Conservation (phyloP, 495 filamentous ascomycete genomes). For the Penicillium malachiteum region DNA sequence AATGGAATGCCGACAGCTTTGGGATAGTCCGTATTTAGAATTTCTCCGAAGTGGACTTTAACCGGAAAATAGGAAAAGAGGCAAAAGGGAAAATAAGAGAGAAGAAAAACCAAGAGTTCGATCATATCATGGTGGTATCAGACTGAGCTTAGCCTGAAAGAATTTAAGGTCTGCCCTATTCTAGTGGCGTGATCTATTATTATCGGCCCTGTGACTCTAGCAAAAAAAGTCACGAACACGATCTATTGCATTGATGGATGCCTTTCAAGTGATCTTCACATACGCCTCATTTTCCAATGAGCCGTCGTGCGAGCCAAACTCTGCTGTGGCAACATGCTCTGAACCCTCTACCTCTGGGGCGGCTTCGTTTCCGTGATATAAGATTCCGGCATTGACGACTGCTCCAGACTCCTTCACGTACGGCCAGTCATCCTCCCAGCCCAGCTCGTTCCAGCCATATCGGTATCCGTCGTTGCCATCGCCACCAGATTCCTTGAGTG, state of each 20-base stretch:
- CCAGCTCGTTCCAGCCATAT: constrained; percentile 65
- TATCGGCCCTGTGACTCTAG: no score
- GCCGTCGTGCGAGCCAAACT: background rate
- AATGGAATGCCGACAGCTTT: no score
- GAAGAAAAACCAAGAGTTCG: no score
- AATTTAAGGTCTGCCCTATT: no score
- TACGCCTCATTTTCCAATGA: background rate
- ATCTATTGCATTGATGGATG: background rate
- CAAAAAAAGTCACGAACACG: no score
- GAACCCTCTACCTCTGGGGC: background rate
- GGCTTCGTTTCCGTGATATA: background rate
- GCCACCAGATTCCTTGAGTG: constrained; percentile 56
- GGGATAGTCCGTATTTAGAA: no score
- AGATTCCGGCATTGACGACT: background rate
- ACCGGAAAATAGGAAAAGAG: no score
- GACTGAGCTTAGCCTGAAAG: no score
- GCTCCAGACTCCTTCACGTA: background rate
- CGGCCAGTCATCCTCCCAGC: constrained; percentile 62
- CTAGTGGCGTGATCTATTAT: no score
- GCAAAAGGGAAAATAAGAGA: no score
- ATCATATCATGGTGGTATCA: no score
- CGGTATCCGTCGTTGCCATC: constrained; percentile 51
- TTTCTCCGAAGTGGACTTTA: no score
- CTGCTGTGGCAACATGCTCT: background rate
- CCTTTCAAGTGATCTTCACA: background rate